Evolutionary conservation across 345 rosid species (phyloP).

Genomic region (Sisymbrium irio): DNA sequence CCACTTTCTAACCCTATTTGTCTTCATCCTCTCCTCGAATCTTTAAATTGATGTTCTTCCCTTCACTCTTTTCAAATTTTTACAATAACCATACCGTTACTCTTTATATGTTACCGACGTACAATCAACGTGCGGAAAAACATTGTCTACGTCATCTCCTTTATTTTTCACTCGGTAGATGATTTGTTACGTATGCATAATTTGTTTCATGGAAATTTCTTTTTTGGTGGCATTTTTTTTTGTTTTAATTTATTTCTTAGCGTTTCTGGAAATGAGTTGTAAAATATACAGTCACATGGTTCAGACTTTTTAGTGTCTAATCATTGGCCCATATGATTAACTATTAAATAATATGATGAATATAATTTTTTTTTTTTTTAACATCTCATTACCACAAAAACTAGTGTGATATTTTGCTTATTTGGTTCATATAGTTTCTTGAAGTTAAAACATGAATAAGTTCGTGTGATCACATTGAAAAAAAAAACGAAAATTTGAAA

Average conservation of each 20-base stretch:
- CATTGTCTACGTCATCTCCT: not conserved
- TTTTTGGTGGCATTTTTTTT: not conserved
- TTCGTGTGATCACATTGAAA: not conserved
- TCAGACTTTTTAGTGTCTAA: conserved; percentile 21
- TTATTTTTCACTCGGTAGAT: not conserved
- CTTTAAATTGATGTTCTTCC: conserved; percentile 52
- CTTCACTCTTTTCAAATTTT: not conserved
- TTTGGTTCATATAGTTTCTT: conserved; percentile 20
- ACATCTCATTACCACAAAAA: not conserved
- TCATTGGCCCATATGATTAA: conserved; percentile 26
- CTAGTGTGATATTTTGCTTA: conserved; percentile 6
- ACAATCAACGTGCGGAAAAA: conserved; percentile 3
- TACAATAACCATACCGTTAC: not conserved
- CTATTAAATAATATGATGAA: not conserved
- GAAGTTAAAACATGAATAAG: conserved; percentile 24
- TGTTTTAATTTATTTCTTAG: not conserved
- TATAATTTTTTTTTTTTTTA: not conserved
- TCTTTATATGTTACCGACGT: not conserved
- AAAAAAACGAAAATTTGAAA: not conserved
- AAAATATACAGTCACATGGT: conserved; percentile 22
- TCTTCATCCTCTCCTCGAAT: conserved; percentile 57
- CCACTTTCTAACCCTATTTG: conserved; percentile 62
- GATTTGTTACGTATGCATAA: not conserved
- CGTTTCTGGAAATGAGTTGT: conserved; percentile 28
- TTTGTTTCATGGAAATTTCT: conserved; percentile 7